These are phyloP conservation scores for Diospyros lotus DNA, from an alignment of 148 eudicot genomes.

Conservation along the genomic window DNA sequence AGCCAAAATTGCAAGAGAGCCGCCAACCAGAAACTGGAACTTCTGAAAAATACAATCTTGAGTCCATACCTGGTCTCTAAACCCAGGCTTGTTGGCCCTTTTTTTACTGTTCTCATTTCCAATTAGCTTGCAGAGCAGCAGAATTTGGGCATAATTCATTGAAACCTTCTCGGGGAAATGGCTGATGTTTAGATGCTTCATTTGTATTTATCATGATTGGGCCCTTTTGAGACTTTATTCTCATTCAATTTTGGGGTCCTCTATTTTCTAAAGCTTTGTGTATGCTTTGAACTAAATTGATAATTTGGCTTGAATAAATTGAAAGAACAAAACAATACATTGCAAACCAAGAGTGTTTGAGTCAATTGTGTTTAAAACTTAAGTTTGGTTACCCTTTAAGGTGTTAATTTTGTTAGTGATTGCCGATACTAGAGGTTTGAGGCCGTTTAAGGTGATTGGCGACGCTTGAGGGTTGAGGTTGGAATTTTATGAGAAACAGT, in stretches of 20 bases:
- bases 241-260: conserved; percentile 4
- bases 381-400: too few relatives aligned
- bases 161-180: not conserved
- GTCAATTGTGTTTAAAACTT: too few relatives aligned
- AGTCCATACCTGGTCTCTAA: conserved; percentile 80
- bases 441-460: too few relatives aligned
- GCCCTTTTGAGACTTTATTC: not conserved
- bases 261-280: too few relatives aligned
- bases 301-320: not conserved
- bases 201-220: not conserved
- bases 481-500: too few relatives aligned
- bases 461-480: too few relatives aligned
- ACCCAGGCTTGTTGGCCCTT: not conserved
- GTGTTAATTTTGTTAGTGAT: too few relatives aligned
- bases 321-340: not conserved
- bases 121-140: conserved; percentile 11
- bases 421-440: too few relatives aligned
- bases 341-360: too few relatives aligned
- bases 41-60: conserved; percentile 68
- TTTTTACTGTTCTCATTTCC: conserved; percentile 5
- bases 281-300: not conserved
- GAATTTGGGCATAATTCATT: conserved; percentile 7
- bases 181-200: not conserved
- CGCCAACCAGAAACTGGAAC: conserved; percentile 40
- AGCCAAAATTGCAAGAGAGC: conserved; percentile 34